Percentiles rank a stretch among this genome's conserved stretches.
phyloP scores from a whole-genome alignment of 805 yeast species.

The Myxozyma geophila region DNA sequence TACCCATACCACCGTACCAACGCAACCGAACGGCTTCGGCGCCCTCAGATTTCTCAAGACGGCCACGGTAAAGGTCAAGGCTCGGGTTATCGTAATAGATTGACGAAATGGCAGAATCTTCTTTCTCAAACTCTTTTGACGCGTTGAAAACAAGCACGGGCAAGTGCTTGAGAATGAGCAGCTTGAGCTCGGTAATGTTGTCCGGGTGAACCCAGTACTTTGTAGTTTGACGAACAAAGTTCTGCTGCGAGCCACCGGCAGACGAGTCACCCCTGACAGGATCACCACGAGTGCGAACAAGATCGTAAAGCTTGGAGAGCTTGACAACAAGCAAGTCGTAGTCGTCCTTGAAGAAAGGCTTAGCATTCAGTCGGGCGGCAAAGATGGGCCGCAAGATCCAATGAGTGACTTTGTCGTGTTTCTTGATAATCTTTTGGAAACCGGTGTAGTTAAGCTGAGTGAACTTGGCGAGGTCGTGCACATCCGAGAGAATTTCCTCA shows the following conservation, averaged over 20 bases:
- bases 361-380: slow-evolving; percentile 88
- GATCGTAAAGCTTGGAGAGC: slow-evolving; percentile 83
- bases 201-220: slow-evolving; percentile 99
- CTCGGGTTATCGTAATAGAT: slow-evolving; percentile 91
- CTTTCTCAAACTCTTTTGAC: slow-evolving; percentile 91
- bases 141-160: slow-evolving; percentile 97
- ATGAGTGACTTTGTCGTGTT: slow-evolving; percentile 89
- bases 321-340: slow-evolving; percentile 88
- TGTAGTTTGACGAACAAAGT: slow-evolving; percentile 97
- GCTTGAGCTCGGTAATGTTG: slow-evolving; percentile 92
- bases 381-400: slow-evolving; percentile 87
- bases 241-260: slow-evolving; percentile 98
- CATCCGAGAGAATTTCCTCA: slow-evolving; percentile 91
- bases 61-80: slow-evolving; percentile 90
- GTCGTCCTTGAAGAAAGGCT: slow-evolving; percentile 95
- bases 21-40: slow-evolving; percentile 98
- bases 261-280: slow-evolving; percentile 93
- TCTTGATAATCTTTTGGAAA: slow-evolving; percentile 93
- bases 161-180: slow-evolving; percentile 87
- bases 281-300: slow-evolving; percentile 94
- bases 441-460: slow-evolving; percentile 94
- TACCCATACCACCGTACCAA: slow-evolving; percentile 98
- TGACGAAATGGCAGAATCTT: slow-evolving; percentile 95
- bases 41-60: slow-evolving; percentile 95
- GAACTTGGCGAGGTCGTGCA: slow-evolving; percentile 94